Evolutionary conservation across 495 filamentous ascomycete genomes (phyloP).

Genomic region (Schizothecium vesticola): DNA sequence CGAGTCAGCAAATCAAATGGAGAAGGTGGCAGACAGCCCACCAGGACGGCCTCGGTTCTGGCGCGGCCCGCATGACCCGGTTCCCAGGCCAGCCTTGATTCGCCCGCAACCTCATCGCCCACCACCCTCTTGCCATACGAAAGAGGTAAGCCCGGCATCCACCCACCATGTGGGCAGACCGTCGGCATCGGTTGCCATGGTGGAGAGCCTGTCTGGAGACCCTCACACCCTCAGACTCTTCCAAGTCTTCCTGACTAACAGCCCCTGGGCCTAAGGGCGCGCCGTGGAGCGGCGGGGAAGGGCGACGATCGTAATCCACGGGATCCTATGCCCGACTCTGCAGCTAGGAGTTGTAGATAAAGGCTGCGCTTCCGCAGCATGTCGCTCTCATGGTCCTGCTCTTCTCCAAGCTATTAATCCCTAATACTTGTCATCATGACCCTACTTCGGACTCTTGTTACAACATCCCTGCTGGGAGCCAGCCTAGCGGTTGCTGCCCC

Average conservation of each 20-base stretch:
- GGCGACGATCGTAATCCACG: neutral
- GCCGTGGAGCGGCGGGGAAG: neutral
- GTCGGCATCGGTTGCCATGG: neutral
- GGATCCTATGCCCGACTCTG: neutral
- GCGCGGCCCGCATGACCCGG: neutral
- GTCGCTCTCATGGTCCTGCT: neutral
- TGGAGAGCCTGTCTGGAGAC: neutral
- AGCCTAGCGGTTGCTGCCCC: neutral
- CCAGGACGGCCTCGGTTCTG: neutral
- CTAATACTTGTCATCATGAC: neutral
- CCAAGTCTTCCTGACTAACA: neutral
- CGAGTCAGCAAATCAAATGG: neutral
- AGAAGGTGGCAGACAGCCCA: neutral
- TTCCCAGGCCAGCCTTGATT: neutral
- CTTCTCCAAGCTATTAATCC: neutral
- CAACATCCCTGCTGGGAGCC: neutral
- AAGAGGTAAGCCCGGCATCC: neutral
- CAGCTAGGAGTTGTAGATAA: neutral
- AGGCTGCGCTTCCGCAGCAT: neutral
- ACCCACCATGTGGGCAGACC: neutral
- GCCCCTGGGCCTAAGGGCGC: neutral
- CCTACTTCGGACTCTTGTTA: neutral
- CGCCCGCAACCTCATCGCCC: neutral
- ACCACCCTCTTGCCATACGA: neutral
- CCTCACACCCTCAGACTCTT: neutral